Conservation (phyloP, 176 grass and related monocot species). For the Avena sativa region DNA sequence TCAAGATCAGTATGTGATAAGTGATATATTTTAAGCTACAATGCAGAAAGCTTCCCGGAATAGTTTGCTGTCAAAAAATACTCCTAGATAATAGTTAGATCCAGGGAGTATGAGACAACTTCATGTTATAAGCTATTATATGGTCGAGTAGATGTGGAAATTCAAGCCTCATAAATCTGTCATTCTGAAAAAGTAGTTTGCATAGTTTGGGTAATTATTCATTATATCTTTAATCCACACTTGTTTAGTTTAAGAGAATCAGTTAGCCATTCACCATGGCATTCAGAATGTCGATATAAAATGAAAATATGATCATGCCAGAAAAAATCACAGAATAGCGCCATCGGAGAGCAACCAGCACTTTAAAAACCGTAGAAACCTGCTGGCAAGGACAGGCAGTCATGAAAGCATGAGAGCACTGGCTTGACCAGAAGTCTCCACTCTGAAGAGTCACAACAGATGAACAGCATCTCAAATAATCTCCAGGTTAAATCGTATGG, state of each 20-base stretch:
- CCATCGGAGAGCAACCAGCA: neutral
- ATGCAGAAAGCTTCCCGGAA: neutral
- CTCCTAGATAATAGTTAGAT: neutral
- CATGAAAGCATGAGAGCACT: too few species aligned
- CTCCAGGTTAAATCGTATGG: neutral
- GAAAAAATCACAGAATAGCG: neutral
- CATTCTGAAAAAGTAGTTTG: neutral
- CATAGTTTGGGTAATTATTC: neutral
- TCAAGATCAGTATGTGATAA: neutral
- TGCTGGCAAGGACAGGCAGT: too few species aligned
- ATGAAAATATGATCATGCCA: neutral
- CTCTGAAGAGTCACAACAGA: too few species aligned
- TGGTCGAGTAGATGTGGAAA: neutral
- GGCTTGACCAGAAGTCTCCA: too few species aligned
- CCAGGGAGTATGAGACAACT: neutral
- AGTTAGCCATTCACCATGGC: neutral
- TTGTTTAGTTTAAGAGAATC: neutral
- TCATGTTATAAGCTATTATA: constrained; percentile 1
- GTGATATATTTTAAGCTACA: neutral
- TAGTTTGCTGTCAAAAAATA: neutral
- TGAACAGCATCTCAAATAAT: too few species aligned
- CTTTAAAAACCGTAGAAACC: neutral
- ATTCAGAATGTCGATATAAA: neutral
- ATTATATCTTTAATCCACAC: neutral
- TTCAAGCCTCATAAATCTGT: neutral